A percentile compares a stretch with the other conserved stretches of the same genome.
Conservation (phyloP, 2,329 filamentous ascomycete genomes). For the Xylariaceae sp. region DNA sequence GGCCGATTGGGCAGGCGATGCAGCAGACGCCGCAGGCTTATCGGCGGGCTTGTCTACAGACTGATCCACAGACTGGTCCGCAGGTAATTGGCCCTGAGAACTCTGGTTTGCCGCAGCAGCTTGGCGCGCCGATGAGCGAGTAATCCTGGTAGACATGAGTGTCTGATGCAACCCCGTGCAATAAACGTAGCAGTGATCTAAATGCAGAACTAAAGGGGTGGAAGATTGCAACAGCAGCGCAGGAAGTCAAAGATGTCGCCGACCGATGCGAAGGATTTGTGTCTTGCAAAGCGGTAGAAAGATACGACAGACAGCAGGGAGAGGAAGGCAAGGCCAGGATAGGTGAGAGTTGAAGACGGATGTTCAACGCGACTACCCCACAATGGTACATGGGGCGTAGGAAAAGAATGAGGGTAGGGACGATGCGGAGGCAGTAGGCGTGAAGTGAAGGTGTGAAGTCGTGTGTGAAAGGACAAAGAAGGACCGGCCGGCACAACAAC, state of each 20-base stretch:
- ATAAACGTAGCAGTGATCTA: conserved; percentile 16
- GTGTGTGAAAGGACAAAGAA: neutral
- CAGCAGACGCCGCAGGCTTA: conserved; percentile 38
- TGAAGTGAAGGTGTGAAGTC: neutral
- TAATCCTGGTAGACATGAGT: conserved; percentile 97
- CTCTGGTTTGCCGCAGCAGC: conserved; percentile 69
- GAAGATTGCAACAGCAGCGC: conserved; percentile 7
- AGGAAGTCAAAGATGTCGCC: conserved; percentile 9
- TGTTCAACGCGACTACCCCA: neutral
- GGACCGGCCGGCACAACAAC: neutral
- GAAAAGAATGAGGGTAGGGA: neutral
- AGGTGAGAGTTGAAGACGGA: conserved; percentile 2
- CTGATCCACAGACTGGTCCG: conserved; percentile 38
- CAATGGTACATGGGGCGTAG: neutral
- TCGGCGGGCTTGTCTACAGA: conserved; percentile 37
- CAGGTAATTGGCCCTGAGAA: conserved; percentile 36
- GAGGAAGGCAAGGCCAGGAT: neutral
- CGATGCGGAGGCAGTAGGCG: neutral
- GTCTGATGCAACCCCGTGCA: conserved; percentile 25
- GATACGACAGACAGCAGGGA: neutral
- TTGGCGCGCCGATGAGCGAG: conserved; percentile 89
- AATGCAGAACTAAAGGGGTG: conserved; percentile 15
- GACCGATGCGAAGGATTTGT: neutral
- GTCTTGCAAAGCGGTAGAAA: conserved; percentile 9
- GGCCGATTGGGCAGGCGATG: conserved; percentile 34